Percentiles rank a stretch among this genome's conserved stretches.
Conservation (phyloP, 2,329 filamentous ascomycete species). For the Dactylellina drechsleri region DNA sequence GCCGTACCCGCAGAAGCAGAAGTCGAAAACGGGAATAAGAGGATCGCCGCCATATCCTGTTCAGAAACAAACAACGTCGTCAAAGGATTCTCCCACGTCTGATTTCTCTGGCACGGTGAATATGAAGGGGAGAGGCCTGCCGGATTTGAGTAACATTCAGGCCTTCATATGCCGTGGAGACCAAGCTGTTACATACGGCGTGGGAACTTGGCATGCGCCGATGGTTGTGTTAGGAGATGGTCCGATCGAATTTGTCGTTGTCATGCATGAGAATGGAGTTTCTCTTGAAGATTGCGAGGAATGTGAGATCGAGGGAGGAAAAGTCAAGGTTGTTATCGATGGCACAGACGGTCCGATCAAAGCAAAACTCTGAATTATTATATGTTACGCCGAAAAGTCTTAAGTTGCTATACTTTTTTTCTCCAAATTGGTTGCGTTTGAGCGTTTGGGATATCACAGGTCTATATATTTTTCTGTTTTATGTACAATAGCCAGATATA, state of each 20-base stretch:
- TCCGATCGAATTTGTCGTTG: constrained; percentile 84
- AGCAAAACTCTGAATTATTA: constrained; percentile 21
- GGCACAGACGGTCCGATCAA: constrained; percentile 39
- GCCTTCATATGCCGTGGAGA: constrained; percentile 81
- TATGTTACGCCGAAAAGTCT: constrained; percentile 52
- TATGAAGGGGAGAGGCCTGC: constrained; percentile 68
- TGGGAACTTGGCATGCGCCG: constrained; percentile 94
- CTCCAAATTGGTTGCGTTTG: constrained; percentile 46
- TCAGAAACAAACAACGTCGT: not conserved
- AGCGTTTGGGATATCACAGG: constrained; percentile 26
- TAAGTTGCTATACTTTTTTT: constrained; percentile 57
- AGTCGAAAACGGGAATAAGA: constrained; percentile 16
- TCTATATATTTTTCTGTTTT: not conserved
- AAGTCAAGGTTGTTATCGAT: constrained; percentile 58
- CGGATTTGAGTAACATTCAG: constrained; percentile 75
- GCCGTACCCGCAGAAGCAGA: constrained; percentile 27
- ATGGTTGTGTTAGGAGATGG: constrained; percentile 84
- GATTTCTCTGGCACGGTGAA: constrained; percentile 34
- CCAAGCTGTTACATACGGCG: constrained; percentile 90
- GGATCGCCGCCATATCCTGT: constrained; percentile 34
- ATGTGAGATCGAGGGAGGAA: constrained; percentile 65
- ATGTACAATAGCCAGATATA: constrained; percentile 39
- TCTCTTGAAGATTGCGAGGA: constrained; percentile 88
- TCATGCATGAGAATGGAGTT: constrained; percentile 88
- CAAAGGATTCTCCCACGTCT: not conserved